Percentiles rank a stretch among this genome's conserved stretches.
These are phyloP conservation scores for Pseudogymnoascus sp. DNA, from an alignment of 2,329 filamentous ascomycete species.

Conservation along the genomic window DNA sequence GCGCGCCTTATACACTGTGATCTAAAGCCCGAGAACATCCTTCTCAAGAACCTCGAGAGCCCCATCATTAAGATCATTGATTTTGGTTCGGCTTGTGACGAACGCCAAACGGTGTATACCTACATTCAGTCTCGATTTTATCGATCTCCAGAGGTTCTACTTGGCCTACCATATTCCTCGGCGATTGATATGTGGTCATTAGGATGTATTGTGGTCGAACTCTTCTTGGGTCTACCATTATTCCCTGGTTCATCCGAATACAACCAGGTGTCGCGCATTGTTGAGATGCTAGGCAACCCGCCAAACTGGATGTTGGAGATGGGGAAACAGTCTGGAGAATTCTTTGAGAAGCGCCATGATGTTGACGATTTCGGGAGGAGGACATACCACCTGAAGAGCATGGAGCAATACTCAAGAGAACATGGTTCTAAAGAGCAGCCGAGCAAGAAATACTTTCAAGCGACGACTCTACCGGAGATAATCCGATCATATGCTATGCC, in stretches of 20 bases:
- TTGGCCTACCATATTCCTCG: slow-evolving; percentile 95
- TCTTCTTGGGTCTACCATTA: slow-evolving; percentile 87
- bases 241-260: slow-evolving; percentile 98
- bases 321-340: slow-evolving; percentile 94
- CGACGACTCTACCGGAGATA: slow-evolving; percentile 87
- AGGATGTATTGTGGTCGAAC: slow-evolving; percentile 94
- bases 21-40: slow-evolving; percentile 94
- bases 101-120: slow-evolving; percentile 96
- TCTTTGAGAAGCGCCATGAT: slow-evolving; percentile 78
- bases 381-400: slow-evolving; percentile 85
- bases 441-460: slow-evolving; percentile 99
- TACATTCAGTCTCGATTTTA: slow-evolving; percentile 99
- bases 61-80: slow-evolving; percentile 99
- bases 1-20: slow-evolving; percentile 96
- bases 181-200: slow-evolving; percentile 99
- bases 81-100: slow-evolving; percentile 96
- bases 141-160: slow-evolving; percentile 85
- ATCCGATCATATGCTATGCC: slow-evolving; percentile 98
- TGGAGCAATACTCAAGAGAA: slow-evolving; percentile 96
- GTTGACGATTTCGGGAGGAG: slow-evolving; percentile 87
- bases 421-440: slow-evolving; percentile 96
- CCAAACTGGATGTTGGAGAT: slow-evolving; percentile 99
- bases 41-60: slow-evolving; percentile 95
- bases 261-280: slow-evolving; percentile 93
- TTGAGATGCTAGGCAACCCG: slow-evolving; percentile 94